Conservation (phyloP, 345 rosid species). For the Geranium brycei region DNA sequence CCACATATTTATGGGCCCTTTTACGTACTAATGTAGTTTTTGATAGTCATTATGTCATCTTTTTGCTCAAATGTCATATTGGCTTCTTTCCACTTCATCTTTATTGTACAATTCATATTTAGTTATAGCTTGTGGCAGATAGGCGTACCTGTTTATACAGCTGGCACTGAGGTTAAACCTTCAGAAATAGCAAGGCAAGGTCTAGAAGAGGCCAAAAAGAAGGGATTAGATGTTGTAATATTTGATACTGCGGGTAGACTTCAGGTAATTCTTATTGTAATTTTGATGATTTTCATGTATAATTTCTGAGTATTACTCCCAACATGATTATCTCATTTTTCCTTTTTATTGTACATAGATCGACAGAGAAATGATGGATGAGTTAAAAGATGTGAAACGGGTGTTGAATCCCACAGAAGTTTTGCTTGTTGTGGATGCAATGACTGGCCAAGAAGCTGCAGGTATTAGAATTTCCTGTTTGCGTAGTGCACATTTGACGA, state of each 20-base stretch:
- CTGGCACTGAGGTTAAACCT: conserved; percentile 83
- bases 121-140: conserved; percentile 46
- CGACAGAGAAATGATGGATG: conserved; percentile 96
- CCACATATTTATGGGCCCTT: neutral
- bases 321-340: conserved; percentile 3
- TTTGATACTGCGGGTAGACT: conserved; percentile 98
- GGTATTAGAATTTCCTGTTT: conserved; percentile 26
- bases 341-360: conserved; percentile 30
- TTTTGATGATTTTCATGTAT: conserved; percentile 1
- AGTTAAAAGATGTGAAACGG: conserved; percentile 86
- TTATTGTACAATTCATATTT: too few species aligned
- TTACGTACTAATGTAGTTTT: neutral
- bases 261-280: conserved; percentile 52
- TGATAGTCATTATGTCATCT: too few species aligned
- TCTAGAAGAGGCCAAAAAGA: conserved; percentile 67
- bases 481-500: neutral
- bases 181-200: conserved; percentile 85
- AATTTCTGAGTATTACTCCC: neutral
- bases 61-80: too few species aligned
- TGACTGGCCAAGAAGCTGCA: conserved; percentile 99
- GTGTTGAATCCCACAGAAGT: conserved; percentile 84
- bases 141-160: conserved; percentile 75
- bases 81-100: too few species aligned
- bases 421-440: conserved; percentile 94
- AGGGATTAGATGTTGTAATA: conserved; percentile 72